These are phyloP conservation scores for Backusella sp. DNA, from an alignment of 192 early-diverging fungal species.

Conservation along the genomic window DNA sequence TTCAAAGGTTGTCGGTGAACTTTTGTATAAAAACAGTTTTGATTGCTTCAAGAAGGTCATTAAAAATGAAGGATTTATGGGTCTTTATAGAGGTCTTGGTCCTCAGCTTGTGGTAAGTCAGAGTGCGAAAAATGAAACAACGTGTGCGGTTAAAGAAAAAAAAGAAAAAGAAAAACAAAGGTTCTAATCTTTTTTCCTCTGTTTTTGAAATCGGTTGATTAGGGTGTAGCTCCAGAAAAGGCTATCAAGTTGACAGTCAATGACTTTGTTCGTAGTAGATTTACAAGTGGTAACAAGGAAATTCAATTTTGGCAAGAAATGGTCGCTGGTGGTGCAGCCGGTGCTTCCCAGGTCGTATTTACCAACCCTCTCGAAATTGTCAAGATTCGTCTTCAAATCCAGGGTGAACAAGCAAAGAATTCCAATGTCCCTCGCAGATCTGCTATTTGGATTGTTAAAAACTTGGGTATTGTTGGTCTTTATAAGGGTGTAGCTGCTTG, in stretches of 20 bases:
- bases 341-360: slow-evolving; percentile 87
- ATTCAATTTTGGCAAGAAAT: slow-evolving; percentile 80
- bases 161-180: background rate
- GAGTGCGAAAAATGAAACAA: slow-evolving; percentile 32
- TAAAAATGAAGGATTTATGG: slow-evolving; percentile 85
- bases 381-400: slow-evolving; percentile 95
- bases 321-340: slow-evolving; percentile 83
- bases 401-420: slow-evolving; percentile 71
- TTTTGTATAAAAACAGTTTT: slow-evolving; percentile 91
- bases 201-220: slow-evolving; percentile 2
- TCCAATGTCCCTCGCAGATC: slow-evolving; percentile 56
- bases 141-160: background rate
- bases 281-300: slow-evolving; percentile 68
- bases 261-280: slow-evolving; percentile 77
- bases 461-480: slow-evolving; percentile 88
- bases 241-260: slow-evolving; percentile 98
- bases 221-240: slow-evolving; percentile 96
- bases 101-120: slow-evolving; percentile 82
- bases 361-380: slow-evolving; percentile 99
- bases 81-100: slow-evolving; percentile 89
- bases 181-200: background rate
- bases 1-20: slow-evolving; percentile 83
- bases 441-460: slow-evolving; percentile 85
- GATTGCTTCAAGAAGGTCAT: slow-evolving; percentile 97
- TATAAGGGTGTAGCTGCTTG: slow-evolving; percentile 95